Conservation (phyloP, 352 stramenopile genomes). For the Pythium sp. region DNA sequence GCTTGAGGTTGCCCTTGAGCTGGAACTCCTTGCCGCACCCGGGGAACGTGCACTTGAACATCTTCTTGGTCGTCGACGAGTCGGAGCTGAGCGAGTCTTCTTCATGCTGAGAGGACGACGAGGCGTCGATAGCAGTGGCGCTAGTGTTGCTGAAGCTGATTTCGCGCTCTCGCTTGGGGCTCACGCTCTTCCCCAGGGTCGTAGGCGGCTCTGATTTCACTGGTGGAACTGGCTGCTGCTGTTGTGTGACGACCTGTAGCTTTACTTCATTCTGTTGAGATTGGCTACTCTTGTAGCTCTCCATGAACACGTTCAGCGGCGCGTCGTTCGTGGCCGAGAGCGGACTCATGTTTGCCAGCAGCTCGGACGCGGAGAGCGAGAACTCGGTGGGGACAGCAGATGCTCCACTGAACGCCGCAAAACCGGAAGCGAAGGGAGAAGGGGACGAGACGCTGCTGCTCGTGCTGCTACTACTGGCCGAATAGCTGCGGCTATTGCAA, state of each 20-base stretch:
- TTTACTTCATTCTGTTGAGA: neutral
- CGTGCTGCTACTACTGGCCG: neutral
- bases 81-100: conserved; percentile 7
- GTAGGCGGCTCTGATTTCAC: neutral
- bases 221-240: neutral
- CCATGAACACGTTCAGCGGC: conserved; percentile 1
- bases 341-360: neutral
- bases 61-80: conserved; percentile 7
- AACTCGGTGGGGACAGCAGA: neutral
- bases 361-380: neutral
- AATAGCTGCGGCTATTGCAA: neutral
- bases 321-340: neutral
- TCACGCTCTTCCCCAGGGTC: neutral
- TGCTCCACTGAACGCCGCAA: neutral
- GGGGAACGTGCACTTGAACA: conserved; percentile 50
- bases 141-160: neutral
- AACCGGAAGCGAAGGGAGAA: conserved; percentile 1
- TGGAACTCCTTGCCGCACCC: conserved; percentile 55
- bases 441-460: neutral
- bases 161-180: neutral
- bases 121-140: neutral
- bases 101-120: neutral
- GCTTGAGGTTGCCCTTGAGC: conserved; percentile 66
- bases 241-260: neutral
- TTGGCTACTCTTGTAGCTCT: conserved; percentile 2